These are phyloP conservation scores for Pseudogymnoascus sp. DNA, from an alignment of 2,329 filamentous ascomycete genomes.

Conservation along the genomic window DNA sequence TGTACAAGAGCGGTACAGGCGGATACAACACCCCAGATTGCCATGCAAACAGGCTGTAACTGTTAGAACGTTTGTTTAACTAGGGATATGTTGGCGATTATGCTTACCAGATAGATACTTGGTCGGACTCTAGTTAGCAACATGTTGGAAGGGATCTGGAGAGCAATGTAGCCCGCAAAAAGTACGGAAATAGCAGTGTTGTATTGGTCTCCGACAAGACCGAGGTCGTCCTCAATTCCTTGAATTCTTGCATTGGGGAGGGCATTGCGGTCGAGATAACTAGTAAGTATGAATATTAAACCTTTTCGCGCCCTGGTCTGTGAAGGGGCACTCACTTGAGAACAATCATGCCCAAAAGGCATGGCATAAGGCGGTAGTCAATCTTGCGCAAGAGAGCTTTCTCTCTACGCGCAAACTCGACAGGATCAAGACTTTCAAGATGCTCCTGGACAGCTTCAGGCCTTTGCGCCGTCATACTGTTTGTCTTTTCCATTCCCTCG, in stretches of 20 bases:
- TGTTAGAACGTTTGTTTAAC: neutral
- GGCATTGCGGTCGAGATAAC: slow-evolving; percentile 29
- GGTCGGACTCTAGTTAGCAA: slow-evolving; percentile 41
- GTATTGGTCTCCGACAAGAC: slow-evolving; percentile 35
- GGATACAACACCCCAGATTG: slow-evolving; percentile 34
- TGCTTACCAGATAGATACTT: neutral
- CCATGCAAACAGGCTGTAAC: slow-evolving; percentile 27
- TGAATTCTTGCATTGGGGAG: slow-evolving; percentile 19
- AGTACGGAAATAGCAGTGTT: slow-evolving; percentile 18
- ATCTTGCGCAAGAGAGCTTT: slow-evolving; percentile 16
- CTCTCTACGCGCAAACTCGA: slow-evolving; percentile 7
- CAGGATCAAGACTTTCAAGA: neutral
- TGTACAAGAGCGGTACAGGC: slow-evolving; percentile 37
- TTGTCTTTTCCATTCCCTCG: neutral
- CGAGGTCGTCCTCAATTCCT: slow-evolving; percentile 21
- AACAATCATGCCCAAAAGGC: slow-evolving; percentile 18
- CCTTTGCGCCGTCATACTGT: neutral
- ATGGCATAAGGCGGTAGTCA: slow-evolving; percentile 18
- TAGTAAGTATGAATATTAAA: slow-evolving; percentile 11
- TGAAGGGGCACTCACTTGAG: slow-evolving; percentile 14
- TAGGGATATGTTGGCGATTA: neutral
- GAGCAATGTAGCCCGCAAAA: slow-evolving; percentile 42
- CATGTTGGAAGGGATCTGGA: slow-evolving; percentile 43
- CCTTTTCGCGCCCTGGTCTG: neutral
- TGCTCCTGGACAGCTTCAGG: neutral